Conservation (phyloP, 1,284 basidiomycete species). For the Ustilago curta region DNA sequence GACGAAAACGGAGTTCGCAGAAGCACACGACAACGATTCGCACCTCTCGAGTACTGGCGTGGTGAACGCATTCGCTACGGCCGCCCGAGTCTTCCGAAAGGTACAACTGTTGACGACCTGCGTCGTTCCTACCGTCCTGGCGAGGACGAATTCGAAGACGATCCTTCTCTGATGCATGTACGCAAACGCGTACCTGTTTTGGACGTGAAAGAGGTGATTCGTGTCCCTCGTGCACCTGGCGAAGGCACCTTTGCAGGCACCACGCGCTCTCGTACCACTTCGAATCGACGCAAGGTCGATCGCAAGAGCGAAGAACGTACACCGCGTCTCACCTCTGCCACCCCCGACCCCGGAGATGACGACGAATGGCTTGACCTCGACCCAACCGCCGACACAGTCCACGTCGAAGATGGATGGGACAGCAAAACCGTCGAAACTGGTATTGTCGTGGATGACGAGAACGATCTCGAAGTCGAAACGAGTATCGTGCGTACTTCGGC, state of each 20-base stretch:
- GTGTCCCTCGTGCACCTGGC: conserved; percentile 78
- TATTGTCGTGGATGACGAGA: conserved; percentile 78
- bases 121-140: conserved; percentile 35
- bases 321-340: conserved; percentile 65
- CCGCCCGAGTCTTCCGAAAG: conserved; percentile 53
- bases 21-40: conserved; percentile 78
- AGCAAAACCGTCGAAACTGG: conserved; percentile 79
- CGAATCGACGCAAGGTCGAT: conserved; percentile 15
- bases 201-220: conserved; percentile 80
- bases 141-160: conserved; percentile 57
- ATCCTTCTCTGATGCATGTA: conserved; percentile 31
- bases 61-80: conserved; percentile 85
- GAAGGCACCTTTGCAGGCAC: conserved; percentile 68
- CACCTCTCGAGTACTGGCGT: conserved; percentile 92
- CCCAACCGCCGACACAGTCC: conserved; percentile 42
- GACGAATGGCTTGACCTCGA: conserved; percentile 72
- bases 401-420: conserved; percentile 82
- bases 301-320: conserved; percentile 54
- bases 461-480: conserved; percentile 75
- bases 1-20: conserved; percentile 77
- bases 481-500: conserved; percentile 31
- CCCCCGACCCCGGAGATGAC: conserved; percentile 59
- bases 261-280: conserved; percentile 4
- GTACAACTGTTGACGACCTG: conserved; percentile 25
- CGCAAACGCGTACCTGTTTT: conserved; percentile 75